phyloP scores from a whole-genome alignment of 305 asterid species.

The Fraxinus albicans region DNA sequence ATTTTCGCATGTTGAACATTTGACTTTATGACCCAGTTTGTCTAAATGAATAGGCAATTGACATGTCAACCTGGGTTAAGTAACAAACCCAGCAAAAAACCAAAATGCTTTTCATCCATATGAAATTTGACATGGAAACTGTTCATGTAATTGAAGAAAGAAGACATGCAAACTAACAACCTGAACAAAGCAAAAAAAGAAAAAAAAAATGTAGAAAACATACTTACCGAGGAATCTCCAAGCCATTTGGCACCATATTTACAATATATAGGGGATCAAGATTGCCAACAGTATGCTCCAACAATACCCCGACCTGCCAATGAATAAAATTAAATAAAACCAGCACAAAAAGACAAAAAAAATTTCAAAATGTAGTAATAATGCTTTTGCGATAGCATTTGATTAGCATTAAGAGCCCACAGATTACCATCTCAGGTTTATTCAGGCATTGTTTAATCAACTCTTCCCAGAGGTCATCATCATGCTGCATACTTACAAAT shows the following conservation, averaged over 20 bases:
- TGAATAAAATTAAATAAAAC: constrained; percentile 17
- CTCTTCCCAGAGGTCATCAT: constrained; percentile 99
- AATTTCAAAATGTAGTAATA: constrained; percentile 5
- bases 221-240: constrained; percentile 93
- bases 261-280: constrained; percentile 97
- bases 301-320: constrained; percentile 81
- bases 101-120: neutral
- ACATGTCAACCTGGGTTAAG: neutral
- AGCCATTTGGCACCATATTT: constrained; percentile 86
- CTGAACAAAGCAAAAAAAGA: constrained; percentile 3
- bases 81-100: constrained; percentile 11
- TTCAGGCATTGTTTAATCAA: constrained; percentile 79
- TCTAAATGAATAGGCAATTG: neutral
- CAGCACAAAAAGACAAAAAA: constrained; percentile 10
- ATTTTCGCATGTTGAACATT: neutral
- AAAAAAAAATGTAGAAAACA: constrained; percentile 5
- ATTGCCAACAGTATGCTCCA: constrained; percentile 98
- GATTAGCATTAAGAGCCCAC: constrained; percentile 12
- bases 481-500: constrained; percentile 91
- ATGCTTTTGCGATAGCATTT: constrained; percentile 11
- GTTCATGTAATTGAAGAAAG: neutral
- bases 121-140: neutral
- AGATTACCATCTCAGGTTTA: constrained; percentile 94
- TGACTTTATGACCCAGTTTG: neutral
- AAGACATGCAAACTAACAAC: neutral